These are phyloP conservation scores for Santalum album DNA, from an alignment of 164 flowering plant species.

Conservation along the genomic window DNA sequence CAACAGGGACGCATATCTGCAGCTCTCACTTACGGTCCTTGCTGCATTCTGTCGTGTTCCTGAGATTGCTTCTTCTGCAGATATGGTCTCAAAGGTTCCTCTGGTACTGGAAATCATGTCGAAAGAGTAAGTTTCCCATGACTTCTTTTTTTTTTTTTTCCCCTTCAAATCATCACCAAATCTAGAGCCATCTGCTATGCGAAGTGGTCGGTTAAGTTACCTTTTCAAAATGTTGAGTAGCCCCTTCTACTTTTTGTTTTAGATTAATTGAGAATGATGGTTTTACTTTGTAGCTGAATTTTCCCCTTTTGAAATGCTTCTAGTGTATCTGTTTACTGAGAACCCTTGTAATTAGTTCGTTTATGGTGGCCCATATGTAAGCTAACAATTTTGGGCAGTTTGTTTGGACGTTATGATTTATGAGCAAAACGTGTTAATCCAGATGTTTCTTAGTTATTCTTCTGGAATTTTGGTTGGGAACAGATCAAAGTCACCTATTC, in stretches of 20 bases:
- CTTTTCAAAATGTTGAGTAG: too few species aligned
- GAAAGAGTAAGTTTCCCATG: conserved; percentile 26
- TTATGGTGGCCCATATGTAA: too few species aligned
- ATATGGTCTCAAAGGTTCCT: conserved; percentile 67
- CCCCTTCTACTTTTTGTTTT: too few species aligned
- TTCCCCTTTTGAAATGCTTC: too few species aligned
- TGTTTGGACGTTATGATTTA: neutral
- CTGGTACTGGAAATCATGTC: conserved; percentile 47
- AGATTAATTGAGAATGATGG: too few species aligned
- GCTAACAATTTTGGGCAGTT: neutral
- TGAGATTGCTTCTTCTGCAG: conserved; percentile 68
- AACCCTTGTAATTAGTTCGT: too few species aligned
- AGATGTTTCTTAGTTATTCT: neutral
- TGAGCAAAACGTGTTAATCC: neutral
- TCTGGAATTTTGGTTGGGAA: conserved; percentile 3
- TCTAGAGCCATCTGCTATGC: too few species aligned
- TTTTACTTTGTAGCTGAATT: too few species aligned
- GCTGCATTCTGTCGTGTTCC: conserved; percentile 78
- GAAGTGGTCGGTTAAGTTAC: too few species aligned
- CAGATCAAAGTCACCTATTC: conserved; percentile 44
- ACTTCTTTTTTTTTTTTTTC: neutral
- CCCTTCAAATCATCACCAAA: too few species aligned
- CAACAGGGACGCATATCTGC: conserved; percentile 67
- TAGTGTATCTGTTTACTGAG: too few species aligned
- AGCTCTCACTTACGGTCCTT: conserved; percentile 60